phyloP scores from a whole-genome alignment of 495 filamentous ascomycete genomes.

The Cairneyella variabilis region DNA sequence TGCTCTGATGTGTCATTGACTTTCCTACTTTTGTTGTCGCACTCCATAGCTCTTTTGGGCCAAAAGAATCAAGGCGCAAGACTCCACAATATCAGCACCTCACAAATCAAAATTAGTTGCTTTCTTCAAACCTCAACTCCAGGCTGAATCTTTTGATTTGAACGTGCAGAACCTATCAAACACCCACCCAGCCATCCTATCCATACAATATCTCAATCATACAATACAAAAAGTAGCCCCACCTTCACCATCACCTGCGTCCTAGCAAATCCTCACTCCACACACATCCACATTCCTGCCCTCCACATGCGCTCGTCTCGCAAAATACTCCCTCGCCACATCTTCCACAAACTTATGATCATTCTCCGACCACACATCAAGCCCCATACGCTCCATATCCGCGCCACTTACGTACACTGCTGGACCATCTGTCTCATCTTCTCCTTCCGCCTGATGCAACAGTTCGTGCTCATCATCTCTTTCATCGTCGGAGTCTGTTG shows the following conservation, averaged over 20 bases:
- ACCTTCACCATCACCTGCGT: not conserved
- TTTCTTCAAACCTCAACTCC: no score
- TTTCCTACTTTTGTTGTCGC: no score
- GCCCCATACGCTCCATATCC: constrained; percentile 74
- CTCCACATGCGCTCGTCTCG: constrained; percentile 61
- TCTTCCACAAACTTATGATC: constrained; percentile 73
- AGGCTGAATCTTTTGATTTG: no score
- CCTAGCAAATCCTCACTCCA: constrained; percentile 71
- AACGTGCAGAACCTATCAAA: no score
- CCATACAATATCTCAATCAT: no score
- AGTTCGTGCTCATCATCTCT: constrained; percentile 25
- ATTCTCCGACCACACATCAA: constrained; percentile 79
- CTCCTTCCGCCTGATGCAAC: constrained; percentile 26
- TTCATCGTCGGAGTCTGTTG: constrained; percentile 41
- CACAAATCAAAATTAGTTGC: no score
- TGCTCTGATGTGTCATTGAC: no score
- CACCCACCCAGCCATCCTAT: no score
- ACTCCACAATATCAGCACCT: no score
- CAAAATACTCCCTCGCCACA: constrained; percentile 67
- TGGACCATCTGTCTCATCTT: constrained; percentile 27
- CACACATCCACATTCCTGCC: constrained; percentile 74
- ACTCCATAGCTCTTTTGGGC: no score
- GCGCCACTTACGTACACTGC: constrained; percentile 59
- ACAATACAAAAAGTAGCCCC: not conserved
- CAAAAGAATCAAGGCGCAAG: no score